Evolutionary conservation across 2,329 filamentous ascomycete species (phyloP).

Genomic region (Didymella lethalis): DNA sequence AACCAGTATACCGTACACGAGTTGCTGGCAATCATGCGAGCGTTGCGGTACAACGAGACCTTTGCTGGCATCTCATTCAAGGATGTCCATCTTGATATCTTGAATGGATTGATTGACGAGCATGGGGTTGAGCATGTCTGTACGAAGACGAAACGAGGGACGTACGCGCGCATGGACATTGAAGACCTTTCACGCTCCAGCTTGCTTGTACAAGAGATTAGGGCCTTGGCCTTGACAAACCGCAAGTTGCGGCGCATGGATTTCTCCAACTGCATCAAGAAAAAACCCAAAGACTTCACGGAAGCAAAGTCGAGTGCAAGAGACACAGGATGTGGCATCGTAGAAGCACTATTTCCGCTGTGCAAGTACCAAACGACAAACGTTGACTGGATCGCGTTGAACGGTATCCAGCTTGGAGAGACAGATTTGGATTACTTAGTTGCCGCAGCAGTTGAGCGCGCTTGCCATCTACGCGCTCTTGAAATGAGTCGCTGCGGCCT

Average conservation of each 20-base stretch:
- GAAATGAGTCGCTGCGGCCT: slow-evolving; percentile 71
- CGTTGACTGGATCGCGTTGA: slow-evolving; percentile 74
- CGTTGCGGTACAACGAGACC: slow-evolving; percentile 74
- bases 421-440: slow-evolving; percentile 73
- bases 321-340: slow-evolving; percentile 72
- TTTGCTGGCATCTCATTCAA: slow-evolving; percentile 74
- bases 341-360: slow-evolving; percentile 72
- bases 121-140: slow-evolving; percentile 70
- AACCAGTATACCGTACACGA: slow-evolving; percentile 67
- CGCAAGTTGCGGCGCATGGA: slow-evolving; percentile 69
- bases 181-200: slow-evolving; percentile 64
- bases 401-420: slow-evolving; percentile 73
- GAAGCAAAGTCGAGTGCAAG: slow-evolving; percentile 57
- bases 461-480: slow-evolving; percentile 71
- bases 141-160: slow-evolving; percentile 63
- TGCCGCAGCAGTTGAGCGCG: slow-evolving; percentile 71
- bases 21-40: slow-evolving; percentile 73
- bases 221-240: slow-evolving; percentile 72
- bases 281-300: slow-evolving; percentile 55
- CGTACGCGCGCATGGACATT: slow-evolving; percentile 62
- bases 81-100: slow-evolving; percentile 67
- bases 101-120: slow-evolving; percentile 68
- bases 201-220: slow-evolving; percentile 72
- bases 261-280: slow-evolving; percentile 68
- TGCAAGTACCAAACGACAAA: slow-evolving; percentile 72